Evolutionary conservation across 2,329 filamentous ascomycete species (phyloP), one percentile per base, ranked within the genome.

Genomic region (Sporothrix inflata): DNA sequence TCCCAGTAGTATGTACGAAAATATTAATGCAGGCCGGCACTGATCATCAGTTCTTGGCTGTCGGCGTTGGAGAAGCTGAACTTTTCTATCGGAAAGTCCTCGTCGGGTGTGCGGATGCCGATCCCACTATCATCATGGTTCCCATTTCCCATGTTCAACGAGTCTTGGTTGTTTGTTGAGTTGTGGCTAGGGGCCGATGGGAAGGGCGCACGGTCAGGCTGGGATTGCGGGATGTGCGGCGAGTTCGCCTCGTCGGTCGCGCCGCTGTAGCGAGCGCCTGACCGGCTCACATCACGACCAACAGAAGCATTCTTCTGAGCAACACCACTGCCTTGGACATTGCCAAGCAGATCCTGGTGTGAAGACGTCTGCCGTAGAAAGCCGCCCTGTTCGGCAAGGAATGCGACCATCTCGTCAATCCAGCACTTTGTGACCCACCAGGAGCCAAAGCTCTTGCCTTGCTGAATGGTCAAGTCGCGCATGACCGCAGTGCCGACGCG

Each of bases 341-440:
- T 57, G 49, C 34, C 72, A 19, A 71, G 47, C 16, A 73, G 30
- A 34, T 73, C 61, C 16, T 74, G 77, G 12, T 80, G 80, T 4
- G 81, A 81, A 8, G 81, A 82, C 75, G 83, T 87, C 73, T 86
- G 86, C 75, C 86, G 85, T 84, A 98, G 90, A 79, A 98, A 98
- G 0, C 95, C 95, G 68, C 94, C 95, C 77, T 94, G 91, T 77
- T 97, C 94, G 0, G 93, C 94, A 76, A 97, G 85, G 87, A 97
- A 98, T 72, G 92, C 87, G 67, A 94, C 89, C 93, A 97, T 97
- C 82, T 98, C 95, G 78, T 98, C 94, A 69, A 98, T 88, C 86
- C 95, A 98, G 72, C 95, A 94, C 80, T 98, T 97, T 3, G 94
- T 94, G 72, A 98, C 92, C 93, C 93, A 96, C 94, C 94, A 97